Conservation (phyloP, 345 rosid species). For the Eucalyptus viminalis region DNA sequence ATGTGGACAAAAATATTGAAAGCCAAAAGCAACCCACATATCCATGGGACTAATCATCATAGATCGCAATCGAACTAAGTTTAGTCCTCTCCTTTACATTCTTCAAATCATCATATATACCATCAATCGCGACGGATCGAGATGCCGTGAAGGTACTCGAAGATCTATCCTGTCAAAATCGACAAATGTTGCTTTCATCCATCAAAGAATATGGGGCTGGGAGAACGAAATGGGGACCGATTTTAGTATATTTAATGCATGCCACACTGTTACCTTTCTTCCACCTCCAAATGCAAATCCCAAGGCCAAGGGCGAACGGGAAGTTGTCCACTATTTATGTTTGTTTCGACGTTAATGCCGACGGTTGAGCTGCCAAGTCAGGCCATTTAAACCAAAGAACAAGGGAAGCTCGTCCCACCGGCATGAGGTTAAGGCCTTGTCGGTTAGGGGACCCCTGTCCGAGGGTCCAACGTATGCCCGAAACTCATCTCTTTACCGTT, state of each 20-base stretch:
- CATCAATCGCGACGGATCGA: not conserved
- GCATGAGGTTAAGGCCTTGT: not conserved
- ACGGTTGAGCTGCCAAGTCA: not conserved
- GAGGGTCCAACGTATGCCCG: not conserved
- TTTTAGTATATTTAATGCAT: not conserved
- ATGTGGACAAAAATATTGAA: not conserved
- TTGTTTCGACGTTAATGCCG: not conserved
- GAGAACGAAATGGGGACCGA: not conserved
- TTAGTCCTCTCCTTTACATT: not conserved
- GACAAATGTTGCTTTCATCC: not conserved
- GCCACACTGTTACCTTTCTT: not conserved
- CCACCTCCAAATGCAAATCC: not conserved
- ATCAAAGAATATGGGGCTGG: not conserved
- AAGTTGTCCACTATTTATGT: not conserved
- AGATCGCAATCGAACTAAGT: not conserved
- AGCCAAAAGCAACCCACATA: not conserved
- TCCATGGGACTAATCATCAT: not conserved
- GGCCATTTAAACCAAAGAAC: not conserved
- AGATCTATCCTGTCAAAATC: not conserved
- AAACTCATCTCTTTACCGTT: not conserved
- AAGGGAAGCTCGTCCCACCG: not conserved
- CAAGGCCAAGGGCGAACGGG: not conserved
- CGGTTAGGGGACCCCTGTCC: not conserved
- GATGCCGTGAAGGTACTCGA: not conserved
- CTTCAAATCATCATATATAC: not conserved